Percentiles rank a stretch among this genome's conserved stretches.
Evolutionary conservation across 352 stramenopile genomes (phyloP).

Genomic region (Hyaloperonospora brassicae): DNA sequence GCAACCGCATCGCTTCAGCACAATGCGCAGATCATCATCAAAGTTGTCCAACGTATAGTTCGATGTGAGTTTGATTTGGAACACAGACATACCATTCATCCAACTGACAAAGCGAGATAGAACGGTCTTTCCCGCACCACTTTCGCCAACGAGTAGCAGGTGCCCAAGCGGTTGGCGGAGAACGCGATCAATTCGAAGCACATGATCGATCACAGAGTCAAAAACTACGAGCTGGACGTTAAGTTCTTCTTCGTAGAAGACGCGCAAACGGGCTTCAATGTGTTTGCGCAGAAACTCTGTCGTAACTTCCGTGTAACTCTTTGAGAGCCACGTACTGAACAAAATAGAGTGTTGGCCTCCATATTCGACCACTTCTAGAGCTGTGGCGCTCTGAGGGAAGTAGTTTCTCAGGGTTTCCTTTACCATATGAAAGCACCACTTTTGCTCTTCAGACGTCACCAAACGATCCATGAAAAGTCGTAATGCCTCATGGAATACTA

Average conservation of each 20-base stretch:
- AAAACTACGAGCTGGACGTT: slow-evolving; percentile 99
- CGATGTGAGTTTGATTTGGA: slow-evolving; percentile 99
- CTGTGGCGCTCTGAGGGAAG: slow-evolving; percentile 74
- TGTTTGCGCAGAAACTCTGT: slow-evolving; percentile 93
- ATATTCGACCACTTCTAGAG: slow-evolving; percentile 63
- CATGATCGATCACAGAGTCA: slow-evolving; percentile 99
- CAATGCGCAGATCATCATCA: slow-evolving; percentile 96
- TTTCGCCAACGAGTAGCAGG: slow-evolving; percentile 97
- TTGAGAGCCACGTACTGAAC: slow-evolving; percentile 97
- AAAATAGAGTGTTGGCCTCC: slow-evolving; percentile 90
- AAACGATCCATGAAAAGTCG: slow-evolving; percentile 99
- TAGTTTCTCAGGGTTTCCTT: slow-evolving; percentile 77
- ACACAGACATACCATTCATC: slow-evolving; percentile 99
- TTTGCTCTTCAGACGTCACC: slow-evolving; percentile 92
- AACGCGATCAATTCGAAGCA: slow-evolving; percentile 97
- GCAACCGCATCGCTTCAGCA: slow-evolving; percentile 96
- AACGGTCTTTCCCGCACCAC: slow-evolving; percentile 98
- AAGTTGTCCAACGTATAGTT: slow-evolving; percentile 99
- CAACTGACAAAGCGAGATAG: slow-evolving; percentile 99
- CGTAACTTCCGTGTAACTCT: slow-evolving; percentile 93
- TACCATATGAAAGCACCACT: slow-evolving; percentile 92
- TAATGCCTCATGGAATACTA: slow-evolving; percentile 98
- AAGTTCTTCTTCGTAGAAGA: slow-evolving; percentile 99
- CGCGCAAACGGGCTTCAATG: slow-evolving; percentile 91
- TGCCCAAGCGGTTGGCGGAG: slow-evolving; percentile 98